These are phyloP conservation scores for Cutaneotrichosporon curvatum DNA, from an alignment of 1,284 basidiomycete species.

Conservation along the genomic window DNA sequence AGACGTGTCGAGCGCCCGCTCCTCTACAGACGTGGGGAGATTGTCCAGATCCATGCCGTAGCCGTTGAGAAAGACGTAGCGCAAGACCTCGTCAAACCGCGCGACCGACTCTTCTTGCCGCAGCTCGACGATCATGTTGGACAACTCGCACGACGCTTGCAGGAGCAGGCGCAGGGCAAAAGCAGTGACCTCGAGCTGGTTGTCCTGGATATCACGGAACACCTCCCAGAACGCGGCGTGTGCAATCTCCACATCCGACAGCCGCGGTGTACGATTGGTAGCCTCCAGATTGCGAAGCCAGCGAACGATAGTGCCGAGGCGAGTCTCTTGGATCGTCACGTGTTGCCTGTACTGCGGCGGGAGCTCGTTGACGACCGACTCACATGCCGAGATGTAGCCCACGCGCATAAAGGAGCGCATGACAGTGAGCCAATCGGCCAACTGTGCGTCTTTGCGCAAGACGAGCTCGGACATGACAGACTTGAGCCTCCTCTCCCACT, in stretches of 20 bases:
- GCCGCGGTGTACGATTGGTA: not conserved
- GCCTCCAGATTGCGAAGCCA: conserved; percentile 7
- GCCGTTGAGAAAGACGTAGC: conserved; percentile 7
- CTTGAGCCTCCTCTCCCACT: conserved; percentile 8
- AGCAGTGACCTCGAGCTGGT: not conserved
- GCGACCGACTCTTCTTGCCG: not conserved
- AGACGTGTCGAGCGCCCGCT: not conserved
- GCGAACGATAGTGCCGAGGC: conserved; percentile 11
- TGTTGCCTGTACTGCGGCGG: conserved; percentile 5
- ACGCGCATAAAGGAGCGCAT: conserved; percentile 6
- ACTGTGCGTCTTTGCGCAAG: conserved; percentile 1
- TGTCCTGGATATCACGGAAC: conserved; percentile 7
- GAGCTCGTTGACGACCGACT: conserved; percentile 5
- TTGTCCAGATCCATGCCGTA: conserved; percentile 16
- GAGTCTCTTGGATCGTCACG: conserved; percentile 1
- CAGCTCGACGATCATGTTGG: not conserved
- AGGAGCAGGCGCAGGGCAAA: conserved; percentile 13
- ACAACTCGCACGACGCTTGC: conserved; percentile 2
- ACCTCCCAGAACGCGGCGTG: conserved; percentile 14
- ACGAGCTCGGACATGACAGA: conserved; percentile 11
- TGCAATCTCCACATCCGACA: conserved; percentile 3
- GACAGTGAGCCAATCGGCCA: conserved; percentile 14
- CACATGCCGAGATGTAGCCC: conserved; percentile 6
- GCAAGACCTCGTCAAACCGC: conserved; percentile 9
- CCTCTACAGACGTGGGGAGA: conserved; percentile 10